Percentiles rank a stretch among this genome's conserved stretches.
Conservation (phyloP, 805 yeast species). For the Zygoascus ofunaensis region DNA sequence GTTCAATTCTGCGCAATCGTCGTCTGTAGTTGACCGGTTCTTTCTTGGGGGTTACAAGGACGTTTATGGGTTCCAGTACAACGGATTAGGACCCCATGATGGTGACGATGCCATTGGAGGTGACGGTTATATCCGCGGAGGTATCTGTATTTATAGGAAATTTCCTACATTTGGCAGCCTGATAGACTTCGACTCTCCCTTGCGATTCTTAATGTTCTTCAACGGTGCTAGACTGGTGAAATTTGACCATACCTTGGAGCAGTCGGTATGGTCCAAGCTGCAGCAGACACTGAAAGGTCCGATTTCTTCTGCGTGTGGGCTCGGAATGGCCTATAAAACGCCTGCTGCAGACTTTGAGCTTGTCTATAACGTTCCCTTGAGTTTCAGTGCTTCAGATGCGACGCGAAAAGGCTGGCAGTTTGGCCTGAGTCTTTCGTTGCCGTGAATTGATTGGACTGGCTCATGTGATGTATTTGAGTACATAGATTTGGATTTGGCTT, state of each 20-base stretch:
- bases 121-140: constrained; percentile 45
- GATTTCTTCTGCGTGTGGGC: constrained; percentile 34
- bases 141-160: constrained; percentile 47
- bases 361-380: constrained; percentile 50
- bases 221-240: constrained; percentile 50
- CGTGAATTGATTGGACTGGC: no score
- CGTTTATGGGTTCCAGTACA: constrained; percentile 55
- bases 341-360: constrained; percentile 55
- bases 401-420: constrained; percentile 51
- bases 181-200: constrained; percentile 33
- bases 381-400: constrained; percentile 37
- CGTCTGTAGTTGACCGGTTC: constrained; percentile 65
- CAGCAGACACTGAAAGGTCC: neutral
- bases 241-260: neutral
- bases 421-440: constrained; percentile 34
- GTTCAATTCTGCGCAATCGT: constrained; percentile 8
- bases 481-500: no score
- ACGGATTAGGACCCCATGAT: constrained; percentile 56
- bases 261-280: neutral
- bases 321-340: constrained; percentile 50
- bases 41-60: constrained; percentile 67
- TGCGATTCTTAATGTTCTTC: constrained; percentile 52
- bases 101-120: constrained; percentile 57
- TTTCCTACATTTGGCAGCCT: constrained; percentile 39
- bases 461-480: no score